These are phyloP conservation scores for Hyaloscypha finlandica DNA, from an alignment of 495 filamentous ascomycete species.

Conservation along the genomic window DNA sequence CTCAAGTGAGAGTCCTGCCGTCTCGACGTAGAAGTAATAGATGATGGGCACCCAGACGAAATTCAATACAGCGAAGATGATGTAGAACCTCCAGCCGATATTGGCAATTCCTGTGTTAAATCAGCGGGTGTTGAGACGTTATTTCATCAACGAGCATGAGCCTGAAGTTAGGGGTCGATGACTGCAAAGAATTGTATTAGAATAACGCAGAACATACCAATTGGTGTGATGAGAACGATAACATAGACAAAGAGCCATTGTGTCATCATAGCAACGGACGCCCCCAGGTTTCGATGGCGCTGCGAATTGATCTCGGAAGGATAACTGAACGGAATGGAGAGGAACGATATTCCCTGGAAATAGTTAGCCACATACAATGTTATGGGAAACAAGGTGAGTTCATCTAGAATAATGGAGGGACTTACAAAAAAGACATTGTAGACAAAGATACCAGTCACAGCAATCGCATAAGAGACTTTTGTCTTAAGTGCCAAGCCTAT, in stretches of 20 bases:
- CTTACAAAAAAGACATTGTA: not conserved
- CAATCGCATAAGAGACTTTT: not conserved
- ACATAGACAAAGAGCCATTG: conserved; percentile 1
- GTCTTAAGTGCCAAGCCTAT: not conserved
- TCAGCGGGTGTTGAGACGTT: too few relatives aligned
- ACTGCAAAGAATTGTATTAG: not conserved
- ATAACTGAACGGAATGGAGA: not conserved
- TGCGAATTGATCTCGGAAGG: conserved; percentile 1
- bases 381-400: too few relatives aligned
- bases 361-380: too few relatives aligned
- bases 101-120: not conserved
- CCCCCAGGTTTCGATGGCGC: not conserved
- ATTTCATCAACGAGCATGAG: not conserved
- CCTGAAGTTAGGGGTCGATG: not conserved
- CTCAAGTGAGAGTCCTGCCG: conserved; percentile 53
- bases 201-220: not conserved
- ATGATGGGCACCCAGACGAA: not conserved
- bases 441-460: not conserved
- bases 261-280: not conserved
- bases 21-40: conserved; percentile 33
- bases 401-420: not conserved
- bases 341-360: not conserved
- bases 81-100: not conserved
- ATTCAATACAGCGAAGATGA: not conserved
- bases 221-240: not conserved